Evolutionary conservation across 2,329 filamentous ascomycete genomes (phyloP).

Genomic region (Epichloe sibirici): DNA sequence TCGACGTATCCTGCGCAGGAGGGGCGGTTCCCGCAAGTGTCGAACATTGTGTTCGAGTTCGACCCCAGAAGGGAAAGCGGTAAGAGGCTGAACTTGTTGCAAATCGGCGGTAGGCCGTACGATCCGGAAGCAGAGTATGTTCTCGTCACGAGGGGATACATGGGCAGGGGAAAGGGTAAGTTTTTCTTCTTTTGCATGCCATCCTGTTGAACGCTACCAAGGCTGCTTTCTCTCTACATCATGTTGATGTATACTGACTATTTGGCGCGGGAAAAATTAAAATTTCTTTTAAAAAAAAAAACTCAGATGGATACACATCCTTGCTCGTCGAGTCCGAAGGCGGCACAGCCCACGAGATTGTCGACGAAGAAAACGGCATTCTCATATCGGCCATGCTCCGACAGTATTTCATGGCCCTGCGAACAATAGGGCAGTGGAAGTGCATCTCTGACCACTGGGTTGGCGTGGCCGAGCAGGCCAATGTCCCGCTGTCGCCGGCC

Average conservation of each 20-base stretch:
- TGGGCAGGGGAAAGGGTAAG: constrained; percentile 64
- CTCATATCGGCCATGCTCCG: constrained; percentile 76
- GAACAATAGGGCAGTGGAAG: constrained; percentile 69
- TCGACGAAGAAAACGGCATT: constrained; percentile 77
- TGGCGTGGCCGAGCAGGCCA: constrained; percentile 48
- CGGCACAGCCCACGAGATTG: constrained; percentile 62
- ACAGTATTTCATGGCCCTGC: constrained; percentile 83
- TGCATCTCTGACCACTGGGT: constrained; percentile 60
- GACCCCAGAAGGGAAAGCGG: constrained; percentile 50
- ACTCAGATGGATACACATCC: constrained; percentile 60
- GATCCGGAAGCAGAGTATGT: constrained; percentile 54
- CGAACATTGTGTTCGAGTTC: constrained; percentile 66
- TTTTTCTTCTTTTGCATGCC: neutral
- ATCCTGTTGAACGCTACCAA: neutral
- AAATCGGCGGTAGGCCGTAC: constrained; percentile 48
- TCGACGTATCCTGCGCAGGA: constrained; percentile 72
- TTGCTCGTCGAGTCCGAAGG: constrained; percentile 67
- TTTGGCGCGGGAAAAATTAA: too few species aligned
- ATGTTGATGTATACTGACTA: neutral
- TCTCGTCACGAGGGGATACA: constrained; percentile 74
- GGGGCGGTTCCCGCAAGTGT: constrained; percentile 75
- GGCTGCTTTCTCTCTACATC: neutral
- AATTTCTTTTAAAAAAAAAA: neutral
- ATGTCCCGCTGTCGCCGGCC: constrained; percentile 23
- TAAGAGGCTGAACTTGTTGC: constrained; percentile 49